A percentile compares a stretch with the other conserved stretches of the same genome.
Conservation (phyloP, 139 green algal genomes). For the Chlamydomonas sp. region DNA sequence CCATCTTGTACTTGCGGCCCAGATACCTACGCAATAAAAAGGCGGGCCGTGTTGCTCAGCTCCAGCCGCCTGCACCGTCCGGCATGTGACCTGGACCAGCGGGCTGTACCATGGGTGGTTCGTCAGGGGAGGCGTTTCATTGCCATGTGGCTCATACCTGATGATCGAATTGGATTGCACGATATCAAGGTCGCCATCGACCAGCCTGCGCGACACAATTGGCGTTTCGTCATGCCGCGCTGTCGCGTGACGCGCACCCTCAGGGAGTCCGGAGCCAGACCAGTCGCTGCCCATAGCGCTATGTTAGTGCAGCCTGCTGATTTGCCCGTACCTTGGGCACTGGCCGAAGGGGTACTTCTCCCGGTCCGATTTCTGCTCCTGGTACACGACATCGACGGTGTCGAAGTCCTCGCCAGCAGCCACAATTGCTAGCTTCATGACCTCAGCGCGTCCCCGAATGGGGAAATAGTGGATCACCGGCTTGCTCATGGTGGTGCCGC, state of each 20-base stretch:
- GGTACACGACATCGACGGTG: slow-evolving; percentile 35
- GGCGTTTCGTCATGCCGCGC: not conserved
- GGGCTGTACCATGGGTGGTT: too few species aligned
- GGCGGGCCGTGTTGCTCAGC: too few species aligned
- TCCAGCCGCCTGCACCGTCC: too few species aligned
- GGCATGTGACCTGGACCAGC: too few species aligned
- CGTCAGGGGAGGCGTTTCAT: too few species aligned
- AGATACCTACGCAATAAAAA: slow-evolving; percentile 20
- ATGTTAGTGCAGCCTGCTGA: not conserved
- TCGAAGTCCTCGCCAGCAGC: slow-evolving; percentile 50
- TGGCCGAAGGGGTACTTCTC: slow-evolving; percentile 58
- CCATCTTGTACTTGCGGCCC: slow-evolving; percentile 56
- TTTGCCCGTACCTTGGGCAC: slow-evolving; percentile 22
- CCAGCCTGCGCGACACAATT: slow-evolving; percentile 16
- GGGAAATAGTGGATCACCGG: slow-evolving; percentile 42
- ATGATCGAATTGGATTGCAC: slow-evolving; percentile 66
- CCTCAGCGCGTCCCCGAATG: slow-evolving; percentile 45
- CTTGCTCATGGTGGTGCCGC: slow-evolving; percentile 8
- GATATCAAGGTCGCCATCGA: slow-evolving; percentile 60
- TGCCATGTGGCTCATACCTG: slow-evolving; percentile 10
- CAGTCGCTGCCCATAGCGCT: not conserved
- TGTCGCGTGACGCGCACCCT: not conserved
- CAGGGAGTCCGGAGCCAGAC: not conserved
- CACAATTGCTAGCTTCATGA: slow-evolving; percentile 53
- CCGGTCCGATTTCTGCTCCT: slow-evolving; percentile 51